Conservation (phyloP, 1,284 basidiomycete genomes). For the Fomitopsis palustris region DNA sequence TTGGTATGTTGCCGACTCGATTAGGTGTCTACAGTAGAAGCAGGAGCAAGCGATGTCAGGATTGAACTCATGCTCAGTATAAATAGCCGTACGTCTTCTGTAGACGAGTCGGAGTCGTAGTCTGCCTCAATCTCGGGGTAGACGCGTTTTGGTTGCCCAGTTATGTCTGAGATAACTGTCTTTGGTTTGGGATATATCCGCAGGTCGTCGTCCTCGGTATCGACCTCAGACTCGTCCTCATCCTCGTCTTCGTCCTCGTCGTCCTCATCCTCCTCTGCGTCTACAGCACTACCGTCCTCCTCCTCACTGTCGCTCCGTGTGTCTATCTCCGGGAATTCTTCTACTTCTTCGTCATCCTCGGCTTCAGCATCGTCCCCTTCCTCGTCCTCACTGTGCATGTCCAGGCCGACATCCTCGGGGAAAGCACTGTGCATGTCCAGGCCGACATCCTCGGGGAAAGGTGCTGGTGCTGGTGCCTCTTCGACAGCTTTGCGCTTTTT, state of each 20-base stretch:
- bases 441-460: constrained; percentile 37
- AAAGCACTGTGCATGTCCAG: constrained; percentile 55
- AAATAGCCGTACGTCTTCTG: constrained; percentile 81
- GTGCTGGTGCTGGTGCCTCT: constrained; percentile 18
- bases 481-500: constrained; percentile 58
- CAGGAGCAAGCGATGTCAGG: background rate
- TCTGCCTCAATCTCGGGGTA: constrained; percentile 95
- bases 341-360: constrained; percentile 36
- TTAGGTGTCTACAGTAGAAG: constrained; percentile 71
- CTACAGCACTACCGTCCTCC: constrained; percentile 21
- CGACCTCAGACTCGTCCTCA: constrained; percentile 29
- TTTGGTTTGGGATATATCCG: constrained; percentile 63
- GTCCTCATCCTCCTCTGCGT: constrained; percentile 38
- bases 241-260: constrained; percentile 37
- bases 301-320: constrained; percentile 46
- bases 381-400: constrained; percentile 64
- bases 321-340: constrained; percentile 59
- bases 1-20: constrained; percentile 91
- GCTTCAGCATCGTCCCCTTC: constrained; percentile 46
- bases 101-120: constrained; percentile 96
- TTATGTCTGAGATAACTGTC: constrained; percentile 74
- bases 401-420: constrained; percentile 44
- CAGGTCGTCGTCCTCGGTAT: constrained; percentile 37
- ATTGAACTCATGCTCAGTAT: constrained; percentile 4
- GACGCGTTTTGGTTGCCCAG: constrained; percentile 84